Percentiles rank a stretch among this genome's conserved stretches.
These are phyloP conservation scores for Puccinia coronata DNA, from an alignment of 1,284 basidiomycete genomes.

Conservation along the genomic window DNA sequence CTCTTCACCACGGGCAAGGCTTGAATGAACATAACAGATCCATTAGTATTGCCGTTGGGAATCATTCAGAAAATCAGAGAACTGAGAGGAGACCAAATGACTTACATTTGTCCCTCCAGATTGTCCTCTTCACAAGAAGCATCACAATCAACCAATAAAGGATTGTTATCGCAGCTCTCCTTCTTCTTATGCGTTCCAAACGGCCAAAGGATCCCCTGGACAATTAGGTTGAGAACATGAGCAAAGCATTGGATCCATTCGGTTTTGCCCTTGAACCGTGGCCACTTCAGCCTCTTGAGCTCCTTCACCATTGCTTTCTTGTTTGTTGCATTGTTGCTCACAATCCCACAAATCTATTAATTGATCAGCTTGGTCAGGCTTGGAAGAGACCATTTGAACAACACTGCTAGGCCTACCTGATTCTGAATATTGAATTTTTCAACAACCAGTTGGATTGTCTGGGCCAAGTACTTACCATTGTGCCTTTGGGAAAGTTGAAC, in stretches of 20 bases:
- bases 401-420: not conserved
- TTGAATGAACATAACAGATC: too few relatives aligned
- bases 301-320: not conserved
- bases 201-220: too few relatives aligned
- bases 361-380: too few relatives aligned
- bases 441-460: not conserved
- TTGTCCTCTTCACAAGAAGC: not conserved
- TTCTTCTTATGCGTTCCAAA: not conserved
- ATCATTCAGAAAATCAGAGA: too few relatives aligned
- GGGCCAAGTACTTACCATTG: too few relatives aligned
- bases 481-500: too few relatives aligned
- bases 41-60: not conserved
- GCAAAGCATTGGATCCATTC: conserved; percentile 8
- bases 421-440: too few relatives aligned
- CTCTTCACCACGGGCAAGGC: too few relatives aligned
- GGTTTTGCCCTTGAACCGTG: not conserved
- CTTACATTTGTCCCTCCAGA: conserved; percentile 3
- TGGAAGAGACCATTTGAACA: too few relatives aligned
- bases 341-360: conserved; percentile 27
- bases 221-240: not conserved
- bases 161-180: not conserved
- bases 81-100: too few relatives aligned
- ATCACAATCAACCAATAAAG: too few relatives aligned
- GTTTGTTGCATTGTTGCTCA: conserved; percentile 4
- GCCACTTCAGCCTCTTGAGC: conserved; percentile 15